These are phyloP conservation scores for Sporothrix pseudoabietina DNA, from an alignment of 2,329 filamentous ascomycete genomes.

Conservation along the genomic window DNA sequence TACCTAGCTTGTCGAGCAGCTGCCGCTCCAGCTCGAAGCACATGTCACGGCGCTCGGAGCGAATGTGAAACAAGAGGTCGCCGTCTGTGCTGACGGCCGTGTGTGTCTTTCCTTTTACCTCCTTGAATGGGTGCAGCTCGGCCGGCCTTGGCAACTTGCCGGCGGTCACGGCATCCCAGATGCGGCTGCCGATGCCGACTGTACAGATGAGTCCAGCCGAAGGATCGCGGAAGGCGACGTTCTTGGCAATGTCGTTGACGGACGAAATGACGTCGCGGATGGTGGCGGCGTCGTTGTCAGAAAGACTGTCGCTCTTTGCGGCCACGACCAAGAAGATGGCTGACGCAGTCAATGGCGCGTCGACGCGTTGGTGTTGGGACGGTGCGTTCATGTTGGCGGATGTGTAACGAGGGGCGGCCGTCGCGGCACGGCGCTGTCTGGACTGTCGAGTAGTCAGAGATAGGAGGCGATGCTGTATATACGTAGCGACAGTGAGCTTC, in stretches of 20 bases:
- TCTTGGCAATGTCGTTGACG: slow-evolving; percentile 53
- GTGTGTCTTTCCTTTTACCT: slow-evolving; percentile 52
- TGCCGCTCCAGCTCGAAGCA: slow-evolving; percentile 62
- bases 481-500: too few species aligned
- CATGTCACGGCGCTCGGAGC: slow-evolving; percentile 57
- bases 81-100: slow-evolving; percentile 58
- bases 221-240: slow-evolving; percentile 55
- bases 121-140: slow-evolving; percentile 55
- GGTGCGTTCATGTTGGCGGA: neutral
- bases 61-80: slow-evolving; percentile 61
- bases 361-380: slow-evolving; percentile 50
- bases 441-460: neutral
- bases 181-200: slow-evolving; percentile 55
- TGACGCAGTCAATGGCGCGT: slow-evolving; percentile 54
- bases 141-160: slow-evolving; percentile 47
- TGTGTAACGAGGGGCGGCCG: neutral
- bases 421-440: neutral
- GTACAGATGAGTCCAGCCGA: slow-evolving; percentile 53
- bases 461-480: neutral
- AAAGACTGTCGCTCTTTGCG: slow-evolving; percentile 38
- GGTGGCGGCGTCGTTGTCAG: slow-evolving; percentile 43
- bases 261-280: slow-evolving; percentile 50
- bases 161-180: slow-evolving; percentile 52
- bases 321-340: slow-evolving; percentile 58
- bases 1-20: slow-evolving; percentile 52